Conservation (phyloP, 1,284 basidiomycete genomes). For the Taiwanofungus camphoratus region DNA sequence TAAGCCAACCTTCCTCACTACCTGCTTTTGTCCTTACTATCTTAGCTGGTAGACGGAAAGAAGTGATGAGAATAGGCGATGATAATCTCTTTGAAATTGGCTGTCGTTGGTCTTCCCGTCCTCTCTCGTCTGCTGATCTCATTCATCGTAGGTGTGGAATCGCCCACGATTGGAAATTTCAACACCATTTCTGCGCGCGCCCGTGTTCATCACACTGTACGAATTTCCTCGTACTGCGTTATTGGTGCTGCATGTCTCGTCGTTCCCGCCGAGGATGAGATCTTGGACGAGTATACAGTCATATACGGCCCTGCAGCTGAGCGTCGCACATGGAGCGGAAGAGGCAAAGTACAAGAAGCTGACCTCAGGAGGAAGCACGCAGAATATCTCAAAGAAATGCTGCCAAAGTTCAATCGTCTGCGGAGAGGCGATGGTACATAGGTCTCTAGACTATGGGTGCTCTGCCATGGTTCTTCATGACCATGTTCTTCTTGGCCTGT, state of each 20-base stretch:
- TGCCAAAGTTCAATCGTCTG: slow-evolving; percentile 82
- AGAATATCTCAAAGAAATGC: slow-evolving; percentile 85
- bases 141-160: slow-evolving; percentile 68
- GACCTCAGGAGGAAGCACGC: slow-evolving; percentile 84
- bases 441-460: no score
- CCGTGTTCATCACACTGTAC: slow-evolving; percentile 74
- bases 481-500: no score
- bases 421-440: slow-evolving; percentile 22
- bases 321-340: slow-evolving; percentile 78
- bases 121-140: not conserved
- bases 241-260: slow-evolving; percentile 77
- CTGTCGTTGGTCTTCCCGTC: slow-evolving; percentile 65
- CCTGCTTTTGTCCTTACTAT: slow-evolving; percentile 2
- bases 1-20: slow-evolving; percentile 23
- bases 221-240: slow-evolving; percentile 74
- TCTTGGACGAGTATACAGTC: slow-evolving; percentile 80
- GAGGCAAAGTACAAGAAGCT: slow-evolving; percentile 78
- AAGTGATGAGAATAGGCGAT: slow-evolving; percentile 88
- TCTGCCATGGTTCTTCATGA: no score
- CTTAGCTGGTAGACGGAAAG: slow-evolving; percentile 49
- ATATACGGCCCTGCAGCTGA: slow-evolving; percentile 76
- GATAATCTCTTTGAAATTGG: slow-evolving; percentile 92
- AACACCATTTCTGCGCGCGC: slow-evolving; percentile 83
- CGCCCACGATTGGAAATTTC: slow-evolving; percentile 72
- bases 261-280: slow-evolving; percentile 69